Evolutionary conservation across 768 basidiomycete genomes (phyloP), one percentile per base, ranked within the genome.

Genomic region (Lactarius deliciosus): DNA sequence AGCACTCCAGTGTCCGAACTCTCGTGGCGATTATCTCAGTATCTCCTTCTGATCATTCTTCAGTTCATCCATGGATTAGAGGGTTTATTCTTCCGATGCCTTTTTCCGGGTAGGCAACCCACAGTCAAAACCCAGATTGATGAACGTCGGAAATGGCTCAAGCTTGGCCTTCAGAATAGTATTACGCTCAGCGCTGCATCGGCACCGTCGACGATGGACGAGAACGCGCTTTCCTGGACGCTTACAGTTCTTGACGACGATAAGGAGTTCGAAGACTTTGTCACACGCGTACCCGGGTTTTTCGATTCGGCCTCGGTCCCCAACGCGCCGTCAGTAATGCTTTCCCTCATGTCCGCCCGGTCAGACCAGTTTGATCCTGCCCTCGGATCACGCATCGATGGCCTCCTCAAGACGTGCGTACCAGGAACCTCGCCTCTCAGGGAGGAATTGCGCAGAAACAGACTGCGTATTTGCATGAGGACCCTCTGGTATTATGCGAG

Each of bases 331-430:
- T 45, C 63, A 8, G 32, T 55, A 13, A 57, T 63, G 15, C 63
- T 63, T 25, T 41, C 30, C 5, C 43, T 63, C 4, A 59, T 50
- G 57, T 16, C 40, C 5, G 15, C 40, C 6, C 40, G 16, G 40
- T 38, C 38, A 38, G 38, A 38, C 38, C 38, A 22, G 13, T 56
- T 54, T 25, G 63, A 63, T 22, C 56, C 63, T 2, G 43, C 57
- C 56, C 63, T 63, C 32, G 63, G 55, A 45, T 57, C 56, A 15
- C 63, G 63, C 43, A 32, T 63, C 5, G 16, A 45, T 4, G 63
- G 47, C 8, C 63, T 63, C 18, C 63, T 63, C 25, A 57, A 57
- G n/a, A 63, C 63, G 4, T 63, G 63, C n/a, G 13, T 43, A n/a
- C 28, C 28, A 11, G 62, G 54, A 0, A 22, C 30, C 28, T 63